These are phyloP conservation scores for Chlamydomonas eustigma DNA, from an alignment of 139 green algal genomes.

Conservation along the genomic window DNA sequence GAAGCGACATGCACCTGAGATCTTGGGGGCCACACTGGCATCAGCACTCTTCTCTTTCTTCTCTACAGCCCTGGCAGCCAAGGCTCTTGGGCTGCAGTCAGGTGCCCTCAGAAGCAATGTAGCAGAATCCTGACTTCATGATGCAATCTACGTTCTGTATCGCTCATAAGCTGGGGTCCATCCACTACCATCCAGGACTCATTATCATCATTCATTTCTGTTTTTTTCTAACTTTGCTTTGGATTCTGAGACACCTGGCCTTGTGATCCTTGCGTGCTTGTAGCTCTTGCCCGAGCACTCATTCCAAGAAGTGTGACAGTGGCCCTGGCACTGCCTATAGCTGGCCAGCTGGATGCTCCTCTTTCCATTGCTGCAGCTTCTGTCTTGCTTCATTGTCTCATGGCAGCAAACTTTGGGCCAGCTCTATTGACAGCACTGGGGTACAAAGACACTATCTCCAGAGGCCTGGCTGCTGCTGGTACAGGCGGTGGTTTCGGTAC, in stretches of 20 bases:
- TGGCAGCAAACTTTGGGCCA: conserved; percentile 28
- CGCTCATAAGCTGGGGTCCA: too few relatives aligned
- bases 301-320: conserved; percentile 80
- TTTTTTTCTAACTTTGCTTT: too few relatives aligned
- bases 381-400: conserved; percentile 63
- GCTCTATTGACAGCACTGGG: conserved; percentile 59
- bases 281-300: conserved; percentile 58
- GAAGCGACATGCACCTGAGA: conserved; percentile 72
- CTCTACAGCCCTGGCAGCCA: conserved; percentile 60
- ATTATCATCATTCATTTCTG: too few relatives aligned
- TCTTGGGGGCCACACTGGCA: conserved; percentile 61
- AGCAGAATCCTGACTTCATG: too few relatives aligned
- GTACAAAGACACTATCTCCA: conserved; percentile 74
- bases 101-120: too few relatives aligned
- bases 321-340: conserved; percentile 83
- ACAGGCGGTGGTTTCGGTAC: conserved; percentile 76
- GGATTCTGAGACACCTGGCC: too few relatives aligned
- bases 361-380: conserved; percentile 73
- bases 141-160: too few relatives aligned
- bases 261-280: too few relatives aligned
- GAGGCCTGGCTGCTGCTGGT: conserved; percentile 72
- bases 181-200: too few relatives aligned
- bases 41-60: conserved; percentile 75
- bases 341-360: conserved; percentile 52
- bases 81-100: conserved; percentile 49